These are phyloP conservation scores for Hortaea werneckii DNA, from an alignment of 2,329 filamentous ascomycete species.

Conservation along the genomic window DNA sequence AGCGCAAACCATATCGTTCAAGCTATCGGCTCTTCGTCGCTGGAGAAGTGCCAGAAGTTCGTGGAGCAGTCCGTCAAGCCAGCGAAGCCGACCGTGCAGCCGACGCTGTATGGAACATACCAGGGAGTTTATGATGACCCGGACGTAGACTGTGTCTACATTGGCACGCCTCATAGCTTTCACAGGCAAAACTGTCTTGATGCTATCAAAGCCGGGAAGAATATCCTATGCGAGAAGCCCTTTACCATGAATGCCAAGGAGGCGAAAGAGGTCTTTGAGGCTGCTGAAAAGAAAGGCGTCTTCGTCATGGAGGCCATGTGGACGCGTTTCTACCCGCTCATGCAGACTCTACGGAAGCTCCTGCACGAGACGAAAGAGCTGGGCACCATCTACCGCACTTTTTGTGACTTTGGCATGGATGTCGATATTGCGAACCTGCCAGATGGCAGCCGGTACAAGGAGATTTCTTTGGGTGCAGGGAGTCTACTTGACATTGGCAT, in stretches of 20 bases:
- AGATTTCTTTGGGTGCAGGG: slow-evolving; percentile 34
- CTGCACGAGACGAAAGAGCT: slow-evolving; percentile 33
- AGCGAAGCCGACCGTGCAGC: slow-evolving; percentile 9
- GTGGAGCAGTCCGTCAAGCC: slow-evolving; percentile 5
- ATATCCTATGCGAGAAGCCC: slow-evolving; percentile 39
- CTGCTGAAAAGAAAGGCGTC: slow-evolving; percentile 31
- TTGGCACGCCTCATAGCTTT: slow-evolving; percentile 37
- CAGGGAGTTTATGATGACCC: slow-evolving; percentile 32
- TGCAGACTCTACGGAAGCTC: slow-evolving; percentile 25
- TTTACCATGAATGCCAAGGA: slow-evolving; percentile 34
- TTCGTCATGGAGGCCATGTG: slow-evolving; percentile 41
- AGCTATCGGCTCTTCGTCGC: slow-evolving; percentile 9
- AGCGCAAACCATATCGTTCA: slow-evolving; percentile 11
- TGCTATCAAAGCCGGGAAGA: slow-evolving; percentile 34
- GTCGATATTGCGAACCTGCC: slow-evolving; percentile 25
- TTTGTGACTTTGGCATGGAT: slow-evolving; percentile 33
- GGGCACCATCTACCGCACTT: slow-evolving; percentile 30
- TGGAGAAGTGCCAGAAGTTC: slow-evolving; percentile 11
- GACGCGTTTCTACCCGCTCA: slow-evolving; percentile 35
- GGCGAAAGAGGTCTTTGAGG: slow-evolving; percentile 30
- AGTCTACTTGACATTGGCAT: slow-evolving; percentile 36
- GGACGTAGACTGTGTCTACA: slow-evolving; percentile 37
- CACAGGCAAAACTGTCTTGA: slow-evolving; percentile 36
- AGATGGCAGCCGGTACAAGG: slow-evolving; percentile 18
- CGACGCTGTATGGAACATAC: slow-evolving; percentile 32